A percentile compares a stretch with the other conserved stretches of the same genome.
phyloP scores from a whole-genome alignment of 2,329 filamentous ascomycete species.

The Alternaria alternata region DNA sequence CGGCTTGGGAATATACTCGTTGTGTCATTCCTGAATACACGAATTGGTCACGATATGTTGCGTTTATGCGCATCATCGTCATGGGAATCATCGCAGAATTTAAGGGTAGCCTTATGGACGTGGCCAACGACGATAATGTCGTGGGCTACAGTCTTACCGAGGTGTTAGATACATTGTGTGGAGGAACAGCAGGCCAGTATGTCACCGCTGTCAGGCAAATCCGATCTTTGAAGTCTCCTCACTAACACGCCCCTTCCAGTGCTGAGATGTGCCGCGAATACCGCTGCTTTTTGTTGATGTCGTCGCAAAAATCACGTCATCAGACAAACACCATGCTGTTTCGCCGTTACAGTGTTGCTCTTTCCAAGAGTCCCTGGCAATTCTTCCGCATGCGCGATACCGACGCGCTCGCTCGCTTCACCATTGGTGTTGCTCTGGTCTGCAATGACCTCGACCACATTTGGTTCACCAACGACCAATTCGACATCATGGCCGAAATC shows the following conservation, averaged over 20 bases:
- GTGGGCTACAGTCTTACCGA: slow-evolving; percentile 6
- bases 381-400: slow-evolving; percentile 48
- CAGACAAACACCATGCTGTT: slow-evolving; percentile 31
- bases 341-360: slow-evolving; percentile 37
- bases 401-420: slow-evolving; percentile 46
- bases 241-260: neutral
- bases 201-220: neutral
- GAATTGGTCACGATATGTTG: slow-evolving; percentile 33
- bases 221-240: neutral
- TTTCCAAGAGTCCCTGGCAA: slow-evolving; percentile 32
- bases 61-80: slow-evolving; percentile 27
- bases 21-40: slow-evolving; percentile 32
- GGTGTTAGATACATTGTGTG: slow-evolving; percentile 3
- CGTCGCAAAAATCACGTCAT: slow-evolving; percentile 26
- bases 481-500: slow-evolving; percentile 31
- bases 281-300: slow-evolving; percentile 23
- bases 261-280: slow-evolving; percentile 8
- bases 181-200: slow-evolving; percentile 2
- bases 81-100: slow-evolving; percentile 11
- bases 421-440: slow-evolving; percentile 42
- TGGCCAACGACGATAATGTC: slow-evolving; percentile 1
- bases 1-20: slow-evolving; percentile 33
- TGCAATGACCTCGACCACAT: slow-evolving; percentile 45
- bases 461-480: slow-evolving; percentile 24
- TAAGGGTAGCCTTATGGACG: slow-evolving; percentile 1